These are phyloP conservation scores for Teratosphaeria epicoccoides DNA, from an alignment of 2,329 filamentous ascomycete species.

Conservation along the genomic window DNA sequence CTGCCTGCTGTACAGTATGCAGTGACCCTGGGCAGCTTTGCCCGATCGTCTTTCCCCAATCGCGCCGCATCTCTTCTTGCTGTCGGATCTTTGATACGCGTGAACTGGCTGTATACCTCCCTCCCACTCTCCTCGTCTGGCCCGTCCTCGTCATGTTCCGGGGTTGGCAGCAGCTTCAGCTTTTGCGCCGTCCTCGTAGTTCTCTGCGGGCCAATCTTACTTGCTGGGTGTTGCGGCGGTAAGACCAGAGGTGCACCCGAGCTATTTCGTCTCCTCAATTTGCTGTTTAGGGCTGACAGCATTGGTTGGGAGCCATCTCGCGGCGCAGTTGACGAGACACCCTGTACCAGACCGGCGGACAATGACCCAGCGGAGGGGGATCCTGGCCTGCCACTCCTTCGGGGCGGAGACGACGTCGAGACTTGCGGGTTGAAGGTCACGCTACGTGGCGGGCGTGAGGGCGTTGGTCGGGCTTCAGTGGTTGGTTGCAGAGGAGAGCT, in stretches of 20 bases:
- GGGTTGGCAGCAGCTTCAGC: slow-evolving; percentile 89
- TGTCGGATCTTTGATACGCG: slow-evolving; percentile 91
- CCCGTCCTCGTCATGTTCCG: slow-evolving; percentile 66
- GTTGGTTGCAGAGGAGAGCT: slow-evolving; percentile 7
- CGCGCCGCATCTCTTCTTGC: slow-evolving; percentile 84
- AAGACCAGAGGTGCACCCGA: slow-evolving; percentile 50
- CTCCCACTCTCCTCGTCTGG: slow-evolving; percentile 81
- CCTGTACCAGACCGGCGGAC: slow-evolving; percentile 6
- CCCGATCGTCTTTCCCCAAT: slow-evolving; percentile 84
- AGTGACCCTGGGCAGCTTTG: slow-evolving; percentile 77
- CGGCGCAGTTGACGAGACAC: slow-evolving; percentile 26
- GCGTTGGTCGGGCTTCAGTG: not conserved
- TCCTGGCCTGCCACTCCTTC: slow-evolving; percentile 22
- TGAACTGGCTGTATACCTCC: slow-evolving; percentile 97
- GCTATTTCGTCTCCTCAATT: slow-evolving; percentile 76
- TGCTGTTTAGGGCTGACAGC: slow-evolving; percentile 75
- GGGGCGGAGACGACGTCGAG: slow-evolving; percentile 32
- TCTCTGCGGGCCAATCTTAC: slow-evolving; percentile 78
- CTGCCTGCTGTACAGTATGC: slow-evolving; percentile 92
- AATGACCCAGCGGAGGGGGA: slow-evolving; percentile 22
- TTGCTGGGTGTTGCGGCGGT: slow-evolving; percentile 29
- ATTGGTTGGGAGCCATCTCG: slow-evolving; percentile 44
- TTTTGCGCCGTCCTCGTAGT: slow-evolving; percentile 95
- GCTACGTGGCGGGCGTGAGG: slow-evolving; percentile 42
- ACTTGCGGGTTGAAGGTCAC: slow-evolving; percentile 66